Percentiles rank a stretch among this genome's conserved stretches.
phyloP scores from a whole-genome alignment of 1,139 yeast species.

The Eremothecium coryli region DNA sequence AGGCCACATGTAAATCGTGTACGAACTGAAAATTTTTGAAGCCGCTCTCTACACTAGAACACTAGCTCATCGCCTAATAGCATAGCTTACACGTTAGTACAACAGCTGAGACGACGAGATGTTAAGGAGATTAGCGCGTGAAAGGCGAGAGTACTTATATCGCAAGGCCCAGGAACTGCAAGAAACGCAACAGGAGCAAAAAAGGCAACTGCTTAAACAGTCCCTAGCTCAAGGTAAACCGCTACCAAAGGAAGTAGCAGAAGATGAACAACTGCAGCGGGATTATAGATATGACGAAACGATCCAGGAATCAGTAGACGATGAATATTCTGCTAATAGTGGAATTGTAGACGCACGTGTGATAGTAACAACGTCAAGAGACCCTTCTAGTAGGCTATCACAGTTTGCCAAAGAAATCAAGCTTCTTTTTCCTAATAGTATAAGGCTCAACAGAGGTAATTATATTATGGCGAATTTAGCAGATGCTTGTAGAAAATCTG shows the following conservation, averaged over 20 bases:
- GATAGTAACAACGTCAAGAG: slow-evolving; percentile 87
- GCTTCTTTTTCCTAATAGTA: slow-evolving; percentile 79
- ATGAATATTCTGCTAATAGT: slow-evolving; percentile 79
- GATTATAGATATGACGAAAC: slow-evolving; percentile 67
- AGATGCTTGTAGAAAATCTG: slow-evolving; percentile 67
- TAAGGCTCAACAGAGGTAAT: slow-evolving; percentile 88
- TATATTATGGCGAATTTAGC: slow-evolving; percentile 80
- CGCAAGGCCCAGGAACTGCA: slow-evolving; percentile 83
- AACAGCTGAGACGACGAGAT: no score
- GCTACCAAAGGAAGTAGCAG: slow-evolving; percentile 80
- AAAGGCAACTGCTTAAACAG: slow-evolving; percentile 75
- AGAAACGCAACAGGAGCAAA: slow-evolving; percentile 76
- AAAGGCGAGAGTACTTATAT: slow-evolving; percentile 85
- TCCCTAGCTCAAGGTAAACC: slow-evolving; percentile 91
- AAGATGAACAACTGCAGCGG: slow-evolving; percentile 69
- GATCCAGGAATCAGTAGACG: slow-evolving; percentile 52
- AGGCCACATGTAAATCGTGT: no score
- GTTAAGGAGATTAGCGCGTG: slow-evolving; percentile 92
- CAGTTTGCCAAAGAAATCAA: slow-evolving; percentile 92
- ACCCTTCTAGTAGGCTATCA: slow-evolving; percentile 72
- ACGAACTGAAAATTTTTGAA: no score
- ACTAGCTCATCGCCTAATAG: no score
- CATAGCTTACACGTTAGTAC: no score
- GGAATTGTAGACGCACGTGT: slow-evolving; percentile 91
- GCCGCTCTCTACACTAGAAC: no score